Percentiles rank a stretch among this genome's conserved stretches.
Evolutionary conservation across 768 basidiomycete genomes (phyloP).

Genomic region (Lactarius evosmus): DNA sequence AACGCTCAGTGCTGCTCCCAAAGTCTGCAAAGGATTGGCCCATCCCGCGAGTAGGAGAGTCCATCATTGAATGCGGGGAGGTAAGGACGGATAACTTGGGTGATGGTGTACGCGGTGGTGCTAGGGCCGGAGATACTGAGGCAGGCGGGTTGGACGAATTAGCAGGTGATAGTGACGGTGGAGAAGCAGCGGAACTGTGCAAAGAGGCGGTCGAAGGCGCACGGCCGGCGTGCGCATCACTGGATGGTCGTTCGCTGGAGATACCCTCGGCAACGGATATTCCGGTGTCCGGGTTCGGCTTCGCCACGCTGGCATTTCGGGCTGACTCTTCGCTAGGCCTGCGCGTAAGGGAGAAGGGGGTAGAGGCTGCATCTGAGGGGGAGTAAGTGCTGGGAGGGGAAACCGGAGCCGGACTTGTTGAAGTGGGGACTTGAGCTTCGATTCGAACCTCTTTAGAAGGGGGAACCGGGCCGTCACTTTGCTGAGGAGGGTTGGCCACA

Average conservation of each 20-base stretch:
- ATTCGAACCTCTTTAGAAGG: neutral
- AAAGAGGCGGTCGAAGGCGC: slow-evolving; percentile 12
- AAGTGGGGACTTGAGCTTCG: neutral
- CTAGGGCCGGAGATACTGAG: slow-evolving; percentile 7
- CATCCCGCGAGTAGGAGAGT: slow-evolving; percentile 17
- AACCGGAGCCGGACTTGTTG: neutral
- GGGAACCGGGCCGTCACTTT: neutral
- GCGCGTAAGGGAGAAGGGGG: neutral
- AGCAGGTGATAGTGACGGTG: slow-evolving; percentile 21
- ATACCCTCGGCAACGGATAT: neutral
- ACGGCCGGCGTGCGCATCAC: neutral
- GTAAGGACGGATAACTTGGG: slow-evolving; percentile 34
- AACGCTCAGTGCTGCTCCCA: slow-evolving; percentile 8
- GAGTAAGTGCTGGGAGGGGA: slow-evolving; percentile 17
- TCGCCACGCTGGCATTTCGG: neutral
- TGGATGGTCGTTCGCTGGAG: slow-evolving; percentile 1
- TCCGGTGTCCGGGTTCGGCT: neutral
- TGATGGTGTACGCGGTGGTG: slow-evolving; percentile 21
- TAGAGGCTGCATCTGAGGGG: slow-evolving; percentile 7
- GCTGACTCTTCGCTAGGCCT: neutral
- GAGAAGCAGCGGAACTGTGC: slow-evolving; percentile 20
- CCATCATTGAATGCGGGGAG: slow-evolving; percentile 40
- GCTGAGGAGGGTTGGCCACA: neutral
- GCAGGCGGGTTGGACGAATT: slow-evolving; percentile 16
- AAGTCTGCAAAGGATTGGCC: slow-evolving; percentile 17